Conservation (phyloP, 164 flowering plant genomes). For the Stephania japonica region DNA sequence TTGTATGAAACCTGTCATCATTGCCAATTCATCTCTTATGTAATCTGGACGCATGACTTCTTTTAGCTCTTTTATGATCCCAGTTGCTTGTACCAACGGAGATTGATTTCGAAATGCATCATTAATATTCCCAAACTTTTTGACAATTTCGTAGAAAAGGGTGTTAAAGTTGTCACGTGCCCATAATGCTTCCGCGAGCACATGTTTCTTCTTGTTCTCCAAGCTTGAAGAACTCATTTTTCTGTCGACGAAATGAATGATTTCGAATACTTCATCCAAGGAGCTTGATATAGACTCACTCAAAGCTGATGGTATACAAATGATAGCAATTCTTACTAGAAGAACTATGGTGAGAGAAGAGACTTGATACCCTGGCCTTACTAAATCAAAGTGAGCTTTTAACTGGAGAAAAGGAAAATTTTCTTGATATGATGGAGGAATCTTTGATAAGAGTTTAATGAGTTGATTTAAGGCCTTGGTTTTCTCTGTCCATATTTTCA, state of each 20-base stretch:
- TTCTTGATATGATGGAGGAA: neutral
- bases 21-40: neutral
- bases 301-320: neutral
- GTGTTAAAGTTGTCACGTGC: neutral
- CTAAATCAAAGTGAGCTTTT: neutral
- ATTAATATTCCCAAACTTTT: neutral
- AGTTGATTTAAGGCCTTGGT: neutral
- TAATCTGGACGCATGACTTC: neutral
- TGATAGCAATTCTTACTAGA: neutral
- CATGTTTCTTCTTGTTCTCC: neutral
- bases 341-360: constrained; percentile 9
- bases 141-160: neutral
- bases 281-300: neutral
- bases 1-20: neutral
- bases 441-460: neutral
- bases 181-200: neutral
- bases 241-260: neutral
- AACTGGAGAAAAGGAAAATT: neutral
- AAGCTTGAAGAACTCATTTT: neutral
- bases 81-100: neutral
- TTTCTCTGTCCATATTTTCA: constrained; percentile 5
- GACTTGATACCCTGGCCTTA: neutral
- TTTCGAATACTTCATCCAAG: neutral
- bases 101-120: neutral
- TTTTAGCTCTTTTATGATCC: neutral